Evolutionary conservation across 257 asterid genomes (phyloP).

Genomic region (Nicotiana noctiflora): DNA sequence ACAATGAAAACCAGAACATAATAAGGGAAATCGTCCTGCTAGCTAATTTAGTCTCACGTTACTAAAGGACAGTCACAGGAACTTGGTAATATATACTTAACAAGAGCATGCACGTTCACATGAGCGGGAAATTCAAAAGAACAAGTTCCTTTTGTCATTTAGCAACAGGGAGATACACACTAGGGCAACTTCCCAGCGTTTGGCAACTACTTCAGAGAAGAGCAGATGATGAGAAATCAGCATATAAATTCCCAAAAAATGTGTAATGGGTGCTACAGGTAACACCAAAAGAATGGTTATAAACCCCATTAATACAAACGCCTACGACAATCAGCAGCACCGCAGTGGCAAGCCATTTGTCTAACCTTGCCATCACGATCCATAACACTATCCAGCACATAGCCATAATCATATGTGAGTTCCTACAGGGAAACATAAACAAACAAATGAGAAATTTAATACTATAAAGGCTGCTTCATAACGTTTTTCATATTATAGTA

Average conservation of each 20-base stretch:
- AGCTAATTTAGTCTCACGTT: not conserved
- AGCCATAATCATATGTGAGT: slow-evolving; percentile 70
- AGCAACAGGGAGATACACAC: not conserved
- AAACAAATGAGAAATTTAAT: not conserved
- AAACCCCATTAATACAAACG: slow-evolving; percentile 35
- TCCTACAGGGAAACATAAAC: slow-evolving; percentile 37
- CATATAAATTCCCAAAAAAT: not conserved
- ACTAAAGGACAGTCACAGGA: not conserved
- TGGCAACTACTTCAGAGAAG: not conserved
- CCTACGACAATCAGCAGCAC: slow-evolving; percentile 62
- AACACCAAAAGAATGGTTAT: not conserved
- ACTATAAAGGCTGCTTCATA: not conserved
- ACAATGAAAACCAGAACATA: not conserved
- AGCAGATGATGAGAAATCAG: slow-evolving; percentile 4
- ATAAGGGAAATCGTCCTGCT: not conserved
- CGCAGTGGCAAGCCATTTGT: slow-evolving; percentile 58
- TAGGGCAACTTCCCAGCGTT: not conserved
- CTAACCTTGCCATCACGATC: slow-evolving; percentile 53
- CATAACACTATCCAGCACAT: slow-evolving; percentile 62
- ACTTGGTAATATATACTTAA: not conserved
- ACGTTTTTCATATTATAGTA: not conserved
- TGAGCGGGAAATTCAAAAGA: not conserved
- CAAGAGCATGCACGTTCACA: not conserved
- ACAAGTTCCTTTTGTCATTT: not conserved
- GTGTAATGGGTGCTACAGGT: not conserved